phyloP scores from a whole-genome alignment of 1,139 yeast genomes.

The Eremothecium gossypii region DNA sequence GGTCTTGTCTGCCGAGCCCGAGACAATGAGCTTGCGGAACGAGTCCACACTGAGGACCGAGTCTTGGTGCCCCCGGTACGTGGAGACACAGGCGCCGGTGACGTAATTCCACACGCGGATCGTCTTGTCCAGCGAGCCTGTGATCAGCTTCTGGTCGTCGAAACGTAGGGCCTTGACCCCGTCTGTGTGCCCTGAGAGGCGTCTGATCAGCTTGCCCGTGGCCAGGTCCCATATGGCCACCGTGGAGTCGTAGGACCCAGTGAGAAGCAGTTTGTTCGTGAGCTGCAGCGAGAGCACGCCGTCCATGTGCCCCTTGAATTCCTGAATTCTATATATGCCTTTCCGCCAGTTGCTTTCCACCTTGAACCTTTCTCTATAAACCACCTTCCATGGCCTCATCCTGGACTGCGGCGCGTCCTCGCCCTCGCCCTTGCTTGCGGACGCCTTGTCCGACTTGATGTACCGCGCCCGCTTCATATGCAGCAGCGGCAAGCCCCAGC shows the following conservation, averaged over 20 bases:
- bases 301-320: slow-evolving; percentile 76
- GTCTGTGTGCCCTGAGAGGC: slow-evolving; percentile 72
- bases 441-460: slow-evolving; percentile 7
- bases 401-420: slow-evolving; percentile 7
- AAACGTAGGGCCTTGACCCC: slow-evolving; percentile 79
- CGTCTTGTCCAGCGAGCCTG: slow-evolving; percentile 86
- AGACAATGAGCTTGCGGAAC: slow-evolving; percentile 74
- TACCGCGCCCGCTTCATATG: slow-evolving; percentile 64
- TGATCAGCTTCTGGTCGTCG: slow-evolving; percentile 79
- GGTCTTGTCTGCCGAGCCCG: slow-evolving; percentile 88
- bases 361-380: slow-evolving; percentile 80
- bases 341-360: slow-evolving; percentile 93
- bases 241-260: slow-evolving; percentile 87
- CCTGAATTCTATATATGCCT: slow-evolving; percentile 56
- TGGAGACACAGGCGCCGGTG: slow-evolving; percentile 87
- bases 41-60: slow-evolving; percentile 65
- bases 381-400: slow-evolving; percentile 90
- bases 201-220: slow-evolving; percentile 67
- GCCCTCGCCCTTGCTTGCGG: slow-evolving; percentile 10
- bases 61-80: slow-evolving; percentile 87
- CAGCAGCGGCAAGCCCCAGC: slow-evolving; percentile 95
- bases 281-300: slow-evolving; percentile 84
- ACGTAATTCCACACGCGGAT: slow-evolving; percentile 94
- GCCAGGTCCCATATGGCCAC: slow-evolving; percentile 84
- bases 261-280: slow-evolving; percentile 65